These are phyloP conservation scores for Citrullus colocynthis DNA, from an alignment of 306 rosid genomes.

Conservation along the genomic window DNA sequence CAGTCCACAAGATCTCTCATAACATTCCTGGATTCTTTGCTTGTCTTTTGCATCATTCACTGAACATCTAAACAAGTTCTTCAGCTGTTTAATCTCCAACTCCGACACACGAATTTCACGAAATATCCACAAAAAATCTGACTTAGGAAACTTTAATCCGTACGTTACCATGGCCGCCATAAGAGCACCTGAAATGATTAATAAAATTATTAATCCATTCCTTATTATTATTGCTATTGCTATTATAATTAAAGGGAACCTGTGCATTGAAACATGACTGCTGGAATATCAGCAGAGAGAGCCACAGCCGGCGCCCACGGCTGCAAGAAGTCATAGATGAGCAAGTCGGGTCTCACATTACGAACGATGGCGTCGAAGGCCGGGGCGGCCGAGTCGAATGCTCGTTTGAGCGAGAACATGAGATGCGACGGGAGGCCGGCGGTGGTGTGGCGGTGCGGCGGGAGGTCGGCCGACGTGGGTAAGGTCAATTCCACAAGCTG, in stretches of 20 bases:
- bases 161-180: background rate
- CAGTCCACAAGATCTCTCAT: background rate
- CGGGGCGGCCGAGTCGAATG: conserved; percentile 17
- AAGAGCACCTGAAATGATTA: background rate
- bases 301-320: conserved; percentile 16
- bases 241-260: background rate
- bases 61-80: conserved; percentile 1
- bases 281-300: background rate
- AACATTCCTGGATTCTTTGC: background rate
- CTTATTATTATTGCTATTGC: no score
- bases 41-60: background rate
- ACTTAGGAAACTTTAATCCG: background rate
- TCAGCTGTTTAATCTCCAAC: background rate
- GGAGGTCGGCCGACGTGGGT: conserved; percentile 14
- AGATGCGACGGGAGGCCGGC: conserved; percentile 18
- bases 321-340: background rate
- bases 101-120: background rate
- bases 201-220: no score
- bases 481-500: conserved; percentile 15
- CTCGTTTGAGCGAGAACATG: conserved; percentile 15
- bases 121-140: background rate
- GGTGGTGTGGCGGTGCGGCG: conserved; percentile 16
- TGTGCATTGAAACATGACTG: background rate
- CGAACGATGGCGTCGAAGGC: conserved; percentile 3
- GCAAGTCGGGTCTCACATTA: background rate